Evolutionary conservation across 2,329 filamentous ascomycete species (phyloP).

Genomic region (Aquanectria penicillioides): DNA sequence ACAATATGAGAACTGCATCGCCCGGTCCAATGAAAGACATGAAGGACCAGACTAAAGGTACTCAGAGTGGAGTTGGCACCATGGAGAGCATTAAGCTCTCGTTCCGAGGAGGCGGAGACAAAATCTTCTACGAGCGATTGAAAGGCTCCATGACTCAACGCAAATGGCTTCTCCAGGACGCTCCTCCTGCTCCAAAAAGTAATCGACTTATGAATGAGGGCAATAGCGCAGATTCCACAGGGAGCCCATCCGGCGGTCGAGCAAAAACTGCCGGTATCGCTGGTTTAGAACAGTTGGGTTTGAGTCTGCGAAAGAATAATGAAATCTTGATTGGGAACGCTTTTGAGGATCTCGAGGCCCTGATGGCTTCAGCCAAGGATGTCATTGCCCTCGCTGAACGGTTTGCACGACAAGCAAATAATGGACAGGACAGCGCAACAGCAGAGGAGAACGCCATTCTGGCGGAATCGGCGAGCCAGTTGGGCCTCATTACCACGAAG

Average conservation of each 20-base stretch:
- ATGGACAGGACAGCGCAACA: slow-evolving; percentile 66
- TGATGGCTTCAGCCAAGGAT: slow-evolving; percentile 98
- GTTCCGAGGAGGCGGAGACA: slow-evolving; percentile 88
- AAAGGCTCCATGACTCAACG: slow-evolving; percentile 90
- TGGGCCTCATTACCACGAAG: slow-evolving; percentile 92
- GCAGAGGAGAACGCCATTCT: slow-evolving; percentile 79
- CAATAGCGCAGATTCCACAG: slow-evolving; percentile 38
- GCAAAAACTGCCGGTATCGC: slow-evolving; percentile 85
- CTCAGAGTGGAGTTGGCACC: slow-evolving; percentile 59
- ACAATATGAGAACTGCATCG: slow-evolving; percentile 70
- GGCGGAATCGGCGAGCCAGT: slow-evolving; percentile 79
- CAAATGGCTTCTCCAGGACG: slow-evolving; percentile 93
- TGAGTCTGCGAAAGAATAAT: slow-evolving; percentile 90
- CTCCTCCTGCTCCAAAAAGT: slow-evolving; percentile 83
- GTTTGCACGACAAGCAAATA: slow-evolving; percentile 76
- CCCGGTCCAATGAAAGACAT: slow-evolving; percentile 77
- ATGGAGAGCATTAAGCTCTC: slow-evolving; percentile 88
- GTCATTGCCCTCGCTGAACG: slow-evolving; percentile 92
- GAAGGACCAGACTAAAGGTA: slow-evolving; percentile 53
- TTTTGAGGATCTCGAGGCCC: slow-evolving; percentile 93
- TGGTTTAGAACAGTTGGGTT: slow-evolving; percentile 85
- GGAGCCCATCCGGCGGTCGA: slow-evolving; percentile 44
- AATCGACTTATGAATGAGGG: slow-evolving; percentile 51
- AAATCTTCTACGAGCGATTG: slow-evolving; percentile 87
- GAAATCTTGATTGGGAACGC: slow-evolving; percentile 91